These are phyloP conservation scores for Globomyces sp. DNA, from an alignment of 371 early-diverging fungal genomes.

Conservation along the genomic window DNA sequence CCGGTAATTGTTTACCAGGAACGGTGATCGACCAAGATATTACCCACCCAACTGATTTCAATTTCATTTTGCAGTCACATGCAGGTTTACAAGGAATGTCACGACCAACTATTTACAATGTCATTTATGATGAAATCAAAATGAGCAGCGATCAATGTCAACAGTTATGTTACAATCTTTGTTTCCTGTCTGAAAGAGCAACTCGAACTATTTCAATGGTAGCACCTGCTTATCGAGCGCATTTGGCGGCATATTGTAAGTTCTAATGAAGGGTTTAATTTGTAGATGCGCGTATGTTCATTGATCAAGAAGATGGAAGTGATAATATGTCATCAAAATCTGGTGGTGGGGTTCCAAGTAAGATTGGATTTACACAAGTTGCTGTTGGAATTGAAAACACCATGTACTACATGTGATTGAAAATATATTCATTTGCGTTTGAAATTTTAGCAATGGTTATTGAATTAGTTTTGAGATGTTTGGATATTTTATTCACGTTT, in stretches of 20 bases:
- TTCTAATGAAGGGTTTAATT: background rate
- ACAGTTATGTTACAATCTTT: slow-evolving; percentile 82
- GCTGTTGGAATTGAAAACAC: slow-evolving; percentile 19
- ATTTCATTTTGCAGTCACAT: slow-evolving; percentile 92
- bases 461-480: too few relatives aligned
- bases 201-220: slow-evolving; percentile 77
- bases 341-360: background rate
- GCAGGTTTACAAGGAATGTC: slow-evolving; percentile 94
- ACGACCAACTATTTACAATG: slow-evolving; percentile 85
- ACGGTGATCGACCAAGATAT: slow-evolving; percentile 80
- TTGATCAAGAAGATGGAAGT: slow-evolving; percentile 25
- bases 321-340: background rate
- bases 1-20: slow-evolving; percentile 77
- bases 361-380: background rate
- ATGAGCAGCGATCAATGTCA: slow-evolving; percentile 76
- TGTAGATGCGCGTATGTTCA: slow-evolving; percentile 30
- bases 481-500: too few relatives aligned
- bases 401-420: slow-evolving; percentile 28
- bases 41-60: slow-evolving; percentile 77
- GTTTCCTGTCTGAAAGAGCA: slow-evolving; percentile 86
- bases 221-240: slow-evolving; percentile 88
- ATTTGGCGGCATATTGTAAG: slow-evolving; percentile 65
- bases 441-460: too few relatives aligned
- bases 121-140: slow-evolving; percentile 77
- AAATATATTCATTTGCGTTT: too few relatives aligned